These are phyloP conservation scores for Pyrrhoderma lamaoense DNA, from an alignment of 1,284 basidiomycete genomes.

Conservation along the genomic window DNA sequence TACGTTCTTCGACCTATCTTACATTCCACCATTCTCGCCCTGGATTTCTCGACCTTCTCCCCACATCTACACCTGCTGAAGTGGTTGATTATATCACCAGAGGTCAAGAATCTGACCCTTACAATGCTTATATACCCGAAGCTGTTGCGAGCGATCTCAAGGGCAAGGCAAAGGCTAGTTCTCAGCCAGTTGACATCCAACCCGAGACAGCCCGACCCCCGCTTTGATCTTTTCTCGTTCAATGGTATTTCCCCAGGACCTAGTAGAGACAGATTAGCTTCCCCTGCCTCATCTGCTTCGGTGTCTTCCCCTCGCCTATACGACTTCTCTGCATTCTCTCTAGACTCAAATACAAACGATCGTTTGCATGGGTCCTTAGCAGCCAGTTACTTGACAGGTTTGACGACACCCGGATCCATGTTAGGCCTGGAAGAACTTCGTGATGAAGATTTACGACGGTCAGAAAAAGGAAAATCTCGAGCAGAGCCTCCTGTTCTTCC, in stretches of 20 bases:
- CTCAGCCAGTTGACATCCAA: constrained; percentile 16
- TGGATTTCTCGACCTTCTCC: constrained; percentile 16
- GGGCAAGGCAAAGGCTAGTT: constrained; percentile 17
- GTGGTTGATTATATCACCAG: constrained; percentile 10
- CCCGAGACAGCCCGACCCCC: constrained; percentile 10
- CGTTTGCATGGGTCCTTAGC: constrained; percentile 1
- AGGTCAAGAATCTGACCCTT: constrained; percentile 5
- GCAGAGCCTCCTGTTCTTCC: constrained; percentile 50
- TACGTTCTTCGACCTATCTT: constrained; percentile 16
- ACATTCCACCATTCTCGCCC: constrained; percentile 14
- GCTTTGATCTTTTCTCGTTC: constrained; percentile 16
- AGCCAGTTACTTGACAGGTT: constrained; percentile 9
- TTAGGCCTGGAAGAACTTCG: not conserved
- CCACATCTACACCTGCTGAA: constrained; percentile 15
- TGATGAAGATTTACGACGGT: not conserved
- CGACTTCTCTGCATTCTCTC: constrained; percentile 11
- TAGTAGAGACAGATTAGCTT: constrained; percentile 3
- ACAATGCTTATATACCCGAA: not conserved
- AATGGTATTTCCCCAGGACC: constrained; percentile 5
- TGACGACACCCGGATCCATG: constrained; percentile 15
- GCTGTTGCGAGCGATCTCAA: constrained; percentile 2
- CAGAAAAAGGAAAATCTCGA: constrained; percentile 43
- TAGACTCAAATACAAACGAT: not conserved
- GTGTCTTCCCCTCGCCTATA: constrained; percentile 10
- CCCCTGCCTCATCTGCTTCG: constrained; percentile 9